These are phyloP conservation scores for Corynascus novoguineensis DNA, from an alignment of 495 filamentous ascomycete genomes.

Conservation along the genomic window DNA sequence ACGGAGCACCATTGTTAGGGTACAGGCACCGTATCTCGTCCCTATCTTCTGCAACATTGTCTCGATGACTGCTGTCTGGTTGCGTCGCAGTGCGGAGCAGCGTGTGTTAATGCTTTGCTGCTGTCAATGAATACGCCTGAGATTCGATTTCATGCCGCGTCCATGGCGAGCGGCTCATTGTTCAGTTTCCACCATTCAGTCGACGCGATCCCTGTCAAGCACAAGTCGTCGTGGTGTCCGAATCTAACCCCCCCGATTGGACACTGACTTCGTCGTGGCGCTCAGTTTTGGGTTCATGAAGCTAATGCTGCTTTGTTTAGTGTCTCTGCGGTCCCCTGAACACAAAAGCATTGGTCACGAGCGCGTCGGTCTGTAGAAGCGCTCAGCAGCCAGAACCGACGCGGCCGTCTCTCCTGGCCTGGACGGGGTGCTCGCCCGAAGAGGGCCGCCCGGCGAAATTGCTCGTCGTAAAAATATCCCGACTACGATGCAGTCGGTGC, in stretches of 20 bases:
- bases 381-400: constrained; percentile 9
- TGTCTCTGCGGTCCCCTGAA: background rate
- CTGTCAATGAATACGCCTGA: too few relatives aligned
- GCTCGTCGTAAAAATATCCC: constrained; percentile 15
- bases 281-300: background rate
- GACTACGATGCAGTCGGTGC: constrained; percentile 3
- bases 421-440: constrained; percentile 3
- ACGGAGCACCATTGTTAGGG: too few relatives aligned
- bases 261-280: constrained; percentile 4
- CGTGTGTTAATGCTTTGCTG: too few relatives aligned
- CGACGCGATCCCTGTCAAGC: constrained; percentile 1
- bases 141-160: too few relatives aligned
- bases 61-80: too few relatives aligned
- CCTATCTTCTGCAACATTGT: background rate
- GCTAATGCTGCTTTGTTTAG: constrained; percentile 10
- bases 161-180: background rate
- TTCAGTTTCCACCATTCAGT: background rate
- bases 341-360: constrained; percentile 17
- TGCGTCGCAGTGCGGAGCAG: too few relatives aligned
- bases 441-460: constrained; percentile 11
- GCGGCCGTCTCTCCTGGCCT: constrained; percentile 5
- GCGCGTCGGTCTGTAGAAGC: constrained; percentile 10
- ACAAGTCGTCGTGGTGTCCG: too few relatives aligned
- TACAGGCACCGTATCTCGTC: background rate
- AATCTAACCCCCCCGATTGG: too few relatives aligned